Percentiles rank a stretch among this genome's conserved stretches.
These are phyloP conservation scores for Penicillium robsamsonii DNA, from an alignment of 495 filamentous ascomycete genomes.

Conservation along the genomic window DNA sequence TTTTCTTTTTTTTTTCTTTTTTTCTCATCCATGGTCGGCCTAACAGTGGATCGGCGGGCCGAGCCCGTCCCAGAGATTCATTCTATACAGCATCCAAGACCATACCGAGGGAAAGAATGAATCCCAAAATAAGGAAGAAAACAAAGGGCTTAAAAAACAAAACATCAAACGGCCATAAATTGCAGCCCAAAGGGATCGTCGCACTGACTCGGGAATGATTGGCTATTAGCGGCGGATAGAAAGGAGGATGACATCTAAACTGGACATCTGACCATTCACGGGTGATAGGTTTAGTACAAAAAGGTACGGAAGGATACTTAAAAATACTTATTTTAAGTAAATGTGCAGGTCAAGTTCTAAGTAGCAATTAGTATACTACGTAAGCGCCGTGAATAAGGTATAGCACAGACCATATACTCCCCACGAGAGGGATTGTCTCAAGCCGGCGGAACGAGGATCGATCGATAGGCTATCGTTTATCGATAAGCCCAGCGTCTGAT, in stretches of 20 bases:
- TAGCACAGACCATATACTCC: slow-evolving; percentile 13
- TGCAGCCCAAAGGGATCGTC: slow-evolving; percentile 12
- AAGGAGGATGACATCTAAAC: slow-evolving; percentile 22
- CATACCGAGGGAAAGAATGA: neutral
- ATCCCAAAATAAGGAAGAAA: neutral
- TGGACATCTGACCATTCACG: slow-evolving; percentile 30
- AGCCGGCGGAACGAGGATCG: slow-evolving; percentile 7
- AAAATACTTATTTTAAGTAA: neutral
- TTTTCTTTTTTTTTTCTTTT: slow-evolving; percentile 15
- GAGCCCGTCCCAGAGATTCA: slow-evolving; percentile 22
- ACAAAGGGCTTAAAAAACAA: slow-evolving; percentile 4
- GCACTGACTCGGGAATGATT: slow-evolving; percentile 27
- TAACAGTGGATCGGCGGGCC: slow-evolving; percentile 29
- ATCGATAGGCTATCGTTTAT: slow-evolving; percentile 34
- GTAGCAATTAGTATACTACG: neutral
- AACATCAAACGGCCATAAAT: neutral
- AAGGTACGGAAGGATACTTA: neutral
- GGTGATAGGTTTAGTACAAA: neutral
- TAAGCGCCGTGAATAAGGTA: slow-evolving; percentile 7
- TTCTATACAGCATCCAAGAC: neutral
- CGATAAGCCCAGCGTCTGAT: slow-evolving; percentile 18
- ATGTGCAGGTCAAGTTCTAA: neutral
- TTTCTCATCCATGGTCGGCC: slow-evolving; percentile 14
- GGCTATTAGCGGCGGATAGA: slow-evolving; percentile 13
- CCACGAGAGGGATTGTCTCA: slow-evolving; percentile 19